Conservation (phyloP, 345 rosid species). For the Garcia nutans region DNA sequence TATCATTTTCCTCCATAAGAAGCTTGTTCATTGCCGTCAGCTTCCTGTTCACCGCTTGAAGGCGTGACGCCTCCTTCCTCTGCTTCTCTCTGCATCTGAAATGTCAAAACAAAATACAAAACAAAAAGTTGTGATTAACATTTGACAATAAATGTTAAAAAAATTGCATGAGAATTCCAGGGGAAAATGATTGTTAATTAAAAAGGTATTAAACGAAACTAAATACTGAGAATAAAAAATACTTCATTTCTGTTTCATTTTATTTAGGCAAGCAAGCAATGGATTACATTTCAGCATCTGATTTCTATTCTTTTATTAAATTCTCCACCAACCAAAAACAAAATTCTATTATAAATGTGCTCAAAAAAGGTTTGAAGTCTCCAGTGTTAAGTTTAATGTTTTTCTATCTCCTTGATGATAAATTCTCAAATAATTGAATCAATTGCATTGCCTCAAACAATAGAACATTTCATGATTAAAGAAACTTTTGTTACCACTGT, state of each 20-base stretch:
- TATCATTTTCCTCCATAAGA: conserved; percentile 98
- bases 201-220: background rate
- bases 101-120: conserved; percentile 18
- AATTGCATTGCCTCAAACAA: background rate
- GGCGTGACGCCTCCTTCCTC: conserved; percentile 97
- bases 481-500: background rate
- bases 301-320: background rate
- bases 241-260: background rate
- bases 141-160: background rate
- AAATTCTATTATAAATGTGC: background rate
- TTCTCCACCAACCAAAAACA: background rate
- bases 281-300: background rate
- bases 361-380: background rate
- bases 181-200: background rate
- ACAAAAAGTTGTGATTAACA: background rate
- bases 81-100: conserved; percentile 97
- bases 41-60: conserved; percentile 96
- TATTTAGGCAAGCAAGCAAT: background rate
- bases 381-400: background rate
- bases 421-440: background rate
- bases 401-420: no score
- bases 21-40: conserved; percentile 98
- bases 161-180: background rate
- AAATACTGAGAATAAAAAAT: background rate
- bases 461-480: no score